phyloP scores from a whole-genome alignment of 352 stramenopile species.

The Globisporangium megalacanthum region DNA sequence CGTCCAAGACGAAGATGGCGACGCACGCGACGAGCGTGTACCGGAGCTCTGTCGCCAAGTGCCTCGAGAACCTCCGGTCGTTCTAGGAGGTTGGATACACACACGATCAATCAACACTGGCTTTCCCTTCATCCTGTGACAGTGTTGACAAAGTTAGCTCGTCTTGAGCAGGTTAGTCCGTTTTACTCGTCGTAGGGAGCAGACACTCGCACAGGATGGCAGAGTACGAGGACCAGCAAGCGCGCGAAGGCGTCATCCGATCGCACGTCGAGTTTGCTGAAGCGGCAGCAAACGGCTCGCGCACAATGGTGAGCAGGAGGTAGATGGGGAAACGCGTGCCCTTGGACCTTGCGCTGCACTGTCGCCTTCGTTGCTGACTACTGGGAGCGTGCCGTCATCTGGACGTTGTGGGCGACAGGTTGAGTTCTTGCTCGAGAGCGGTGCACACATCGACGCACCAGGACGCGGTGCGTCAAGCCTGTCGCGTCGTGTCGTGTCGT shows the following conservation, averaged over 20 bases:
- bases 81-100: background rate
- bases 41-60: constrained; percentile 54
- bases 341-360: background rate
- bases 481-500: no score
- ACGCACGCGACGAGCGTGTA: constrained; percentile 66
- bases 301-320: constrained; percentile 34
- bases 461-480: constrained; percentile 26
- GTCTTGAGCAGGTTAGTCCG: no score
- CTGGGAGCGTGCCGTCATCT: no score
- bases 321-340: background rate
- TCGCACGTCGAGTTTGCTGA: constrained; percentile 63
- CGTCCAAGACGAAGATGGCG: constrained; percentile 57
- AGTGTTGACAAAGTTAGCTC: no score
- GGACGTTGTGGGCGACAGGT: constrained; percentile 20
- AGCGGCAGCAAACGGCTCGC: constrained; percentile 51
- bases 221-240: constrained; percentile 27
- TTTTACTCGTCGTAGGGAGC: no score
- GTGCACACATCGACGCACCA: constrained; percentile 38
- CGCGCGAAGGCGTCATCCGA: constrained; percentile 39
- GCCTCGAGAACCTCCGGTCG: constrained; percentile 43
- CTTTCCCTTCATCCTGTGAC: no score
- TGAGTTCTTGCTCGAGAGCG: constrained; percentile 54
- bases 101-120: no score
- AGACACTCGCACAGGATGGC: constrained; percentile 9
- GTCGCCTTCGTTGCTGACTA: background rate